phyloP scores from a whole-genome alignment of 2,329 filamentous ascomycete species.

The Hymenotorrendiella dingleyae region DNA sequence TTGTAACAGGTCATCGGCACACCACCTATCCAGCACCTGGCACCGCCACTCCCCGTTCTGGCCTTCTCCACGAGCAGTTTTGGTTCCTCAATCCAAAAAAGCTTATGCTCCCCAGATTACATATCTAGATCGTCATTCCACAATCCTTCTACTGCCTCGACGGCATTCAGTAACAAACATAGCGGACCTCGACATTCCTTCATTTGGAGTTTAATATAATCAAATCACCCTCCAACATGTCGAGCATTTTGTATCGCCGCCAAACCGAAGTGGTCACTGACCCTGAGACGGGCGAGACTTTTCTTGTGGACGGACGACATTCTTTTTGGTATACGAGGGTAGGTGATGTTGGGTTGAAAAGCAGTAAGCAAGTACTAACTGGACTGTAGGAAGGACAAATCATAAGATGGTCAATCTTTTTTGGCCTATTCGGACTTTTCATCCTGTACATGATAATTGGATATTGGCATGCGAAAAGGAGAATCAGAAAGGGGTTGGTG shows the following conservation, averaged over 20 bases:
- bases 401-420: conserved; percentile 62
- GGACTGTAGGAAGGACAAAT: conserved; percentile 30
- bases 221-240: not conserved
- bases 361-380: conserved; percentile 18
- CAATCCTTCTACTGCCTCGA: not conserved
- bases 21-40: conserved; percentile 1
- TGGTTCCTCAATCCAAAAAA: not conserved
- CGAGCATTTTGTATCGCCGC: not conserved
- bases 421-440: conserved; percentile 52
- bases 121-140: not conserved
- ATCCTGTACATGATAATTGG: conserved; percentile 59
- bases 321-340: conserved; percentile 38
- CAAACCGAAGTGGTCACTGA: not conserved
- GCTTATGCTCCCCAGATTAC: not conserved
- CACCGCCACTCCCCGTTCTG: not conserved
- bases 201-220: not conserved
- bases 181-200: not conserved
- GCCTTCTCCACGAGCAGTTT: not conserved
- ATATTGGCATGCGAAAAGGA: conserved; percentile 62
- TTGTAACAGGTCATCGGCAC: not conserved
- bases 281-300: conserved; percentile 4
- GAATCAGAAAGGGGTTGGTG: conserved; percentile 58
- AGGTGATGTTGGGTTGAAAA: conserved; percentile 12
- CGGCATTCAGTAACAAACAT: not conserved
- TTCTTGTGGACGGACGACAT: conserved; percentile 26